These are phyloP conservation scores for Pelargonium nanum DNA, from an alignment of 345 rosid species.

Conservation along the genomic window DNA sequence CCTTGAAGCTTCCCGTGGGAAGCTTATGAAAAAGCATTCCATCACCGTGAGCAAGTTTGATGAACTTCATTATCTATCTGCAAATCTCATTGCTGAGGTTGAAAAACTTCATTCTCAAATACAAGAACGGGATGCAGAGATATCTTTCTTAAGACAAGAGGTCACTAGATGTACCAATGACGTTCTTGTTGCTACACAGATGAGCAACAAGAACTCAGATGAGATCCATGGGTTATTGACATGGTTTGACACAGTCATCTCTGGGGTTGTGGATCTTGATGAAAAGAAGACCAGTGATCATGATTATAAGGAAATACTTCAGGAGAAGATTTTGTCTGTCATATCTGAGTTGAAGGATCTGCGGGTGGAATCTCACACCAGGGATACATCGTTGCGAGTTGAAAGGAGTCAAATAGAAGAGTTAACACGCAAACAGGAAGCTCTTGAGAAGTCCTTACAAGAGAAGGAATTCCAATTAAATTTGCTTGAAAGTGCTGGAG, in stretches of 20 bases:
- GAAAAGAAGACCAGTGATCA: slow-evolving; percentile 19
- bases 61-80: slow-evolving; percentile 88
- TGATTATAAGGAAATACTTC: slow-evolving; percentile 53
- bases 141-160: slow-evolving; percentile 94
- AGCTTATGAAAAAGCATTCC: slow-evolving; percentile 72
- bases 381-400: slow-evolving; percentile 48
- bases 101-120: slow-evolving; percentile 82
- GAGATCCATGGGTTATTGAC: slow-evolving; percentile 44
- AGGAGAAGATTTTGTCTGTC: slow-evolving; percentile 41
- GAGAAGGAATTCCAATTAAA: slow-evolving; percentile 57
- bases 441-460: slow-evolving; percentile 48
- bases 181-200: slow-evolving; percentile 65
- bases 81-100: slow-evolving; percentile 65
- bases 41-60: slow-evolving; percentile 76
- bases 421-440: slow-evolving; percentile 47
- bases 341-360: slow-evolving; percentile 50
- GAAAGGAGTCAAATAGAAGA: slow-evolving; percentile 70
- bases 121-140: slow-evolving; percentile 79
- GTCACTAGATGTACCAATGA: slow-evolving; percentile 91
- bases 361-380: slow-evolving; percentile 42
- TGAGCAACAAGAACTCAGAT: slow-evolving; percentile 40
- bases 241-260: slow-evolving; percentile 51
- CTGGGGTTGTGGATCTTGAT: slow-evolving; percentile 35
- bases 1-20: slow-evolving; percentile 72
- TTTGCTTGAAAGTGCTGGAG: slow-evolving; percentile 38